Evolutionary conservation across 495 filamentous ascomycete genomes (phyloP), one percentile per base, ranked within the genome.

Genomic region (Thozetella sp.): DNA sequence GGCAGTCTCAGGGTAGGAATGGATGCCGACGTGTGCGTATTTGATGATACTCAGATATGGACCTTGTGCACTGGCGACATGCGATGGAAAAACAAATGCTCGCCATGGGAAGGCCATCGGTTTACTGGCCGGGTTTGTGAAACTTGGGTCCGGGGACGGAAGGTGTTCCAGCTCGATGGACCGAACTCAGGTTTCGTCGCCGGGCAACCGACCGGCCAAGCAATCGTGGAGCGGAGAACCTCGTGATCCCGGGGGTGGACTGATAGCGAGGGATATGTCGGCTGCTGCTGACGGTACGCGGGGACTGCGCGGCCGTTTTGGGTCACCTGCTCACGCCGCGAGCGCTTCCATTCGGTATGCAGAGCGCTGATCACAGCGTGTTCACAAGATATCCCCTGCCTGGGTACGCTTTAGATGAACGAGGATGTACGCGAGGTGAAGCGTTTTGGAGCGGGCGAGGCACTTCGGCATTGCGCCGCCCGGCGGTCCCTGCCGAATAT

Each of bases 31-130:
- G 79, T 99, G 19, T 92, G 89, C 59, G 89, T 98, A 22, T 99
- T 99, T 75, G 95, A 98, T 66, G 91, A 93, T 51, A 77, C 85
- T 50, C 89, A 86, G 25, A 83, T 83, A 65, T 99, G 93, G 83
- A 83, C 86, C 40, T 85, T 97, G 56, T 74, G 72, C 4, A 66
- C 73, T 10, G 70, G 69, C 45, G 79, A 83, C 26, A 97, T 99
- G 94, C 83, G 95, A 43, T 99, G 96, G 84, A 86, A 93, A 65
- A 98, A 99, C 72, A 96, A 96, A 73, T 91, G 92, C 77, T 91
- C 86, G 23, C 95, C 95, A 2, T 99, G 97, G 79, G 90, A 97
- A 74, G 92, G 93, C 23, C 88, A 87, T 64, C 83, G 72, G 4
- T 86, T 99, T 69, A 83, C 79, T 57, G 95, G 95, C 0, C 83